Base-by-base conservation (phyloP, 1,284 basidiomycete species). In the Filobasidium uniguttulatum region DNA sequence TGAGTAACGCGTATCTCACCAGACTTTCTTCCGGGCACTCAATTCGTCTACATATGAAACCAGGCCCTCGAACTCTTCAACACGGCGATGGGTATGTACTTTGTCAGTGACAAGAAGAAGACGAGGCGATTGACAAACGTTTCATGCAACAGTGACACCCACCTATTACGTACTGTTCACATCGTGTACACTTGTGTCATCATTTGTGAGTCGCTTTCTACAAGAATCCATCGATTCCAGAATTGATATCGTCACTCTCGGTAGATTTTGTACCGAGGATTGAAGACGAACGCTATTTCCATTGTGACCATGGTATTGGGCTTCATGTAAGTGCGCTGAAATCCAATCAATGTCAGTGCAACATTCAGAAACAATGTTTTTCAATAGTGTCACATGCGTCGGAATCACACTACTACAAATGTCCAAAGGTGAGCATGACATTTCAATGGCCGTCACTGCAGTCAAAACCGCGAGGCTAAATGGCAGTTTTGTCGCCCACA, bases 391-490 rank as follows among this genome's bases (percentile, higher is more conserved):
- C 40, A 68, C 64, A 25, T 68, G 67, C 45, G 56, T 67, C 15
- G 90, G 91, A 20, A 96, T 97, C 65, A 86, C 84, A 17, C 80
- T 98, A 55, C 80, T 98, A 8, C 93, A 98, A 69, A 82, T 98
- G 76, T 93, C 88, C 67, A 97, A 96, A 58, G 71, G 68, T 56
- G 62, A 66, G 53, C 61, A 20, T 44, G 15, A 25, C n/a, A 1
- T 4, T 25, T 6, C 2, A 5, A 20, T 37, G n/a, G 3, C 36
- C 23, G 3, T 12, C 14, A 33, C n/a, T n/a, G 9, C 31, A n/a
- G 31, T n/a, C 9, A n/a, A 33, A 12, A 3, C 10, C 23, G 17
- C 26, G 14, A 23, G 17, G 17, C 28, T 3, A 23, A 20, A 26
- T 31, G 26, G 23, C 28, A 10, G 14, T 1, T 9, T 19, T 29